Evolutionary conservation across 1,139 yeast genomes (phyloP).

Genomic region (Yamadazyma oceani): DNA sequence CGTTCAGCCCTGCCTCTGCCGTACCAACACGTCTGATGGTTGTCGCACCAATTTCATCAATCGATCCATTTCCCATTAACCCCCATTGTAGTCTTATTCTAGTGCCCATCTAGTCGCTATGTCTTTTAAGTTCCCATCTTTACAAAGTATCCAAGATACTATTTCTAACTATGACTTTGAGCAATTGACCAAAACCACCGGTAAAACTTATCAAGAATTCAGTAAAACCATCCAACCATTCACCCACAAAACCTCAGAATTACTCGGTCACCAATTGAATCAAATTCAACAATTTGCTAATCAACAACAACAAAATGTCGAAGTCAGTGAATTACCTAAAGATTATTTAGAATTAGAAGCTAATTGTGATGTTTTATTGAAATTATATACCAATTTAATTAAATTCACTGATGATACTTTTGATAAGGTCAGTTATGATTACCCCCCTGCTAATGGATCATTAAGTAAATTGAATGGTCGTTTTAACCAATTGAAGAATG

Average conservation of each 20-base stretch:
- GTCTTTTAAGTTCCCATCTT: constrained; percentile 54
- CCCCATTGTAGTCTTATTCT: too few relatives aligned
- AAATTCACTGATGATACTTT: constrained; percentile 59
- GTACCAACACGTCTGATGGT: too few relatives aligned
- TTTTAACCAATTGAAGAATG: constrained; percentile 58
- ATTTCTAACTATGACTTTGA: constrained; percentile 42
- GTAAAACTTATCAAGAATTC: constrained; percentile 43
- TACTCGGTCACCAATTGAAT: constrained; percentile 39
- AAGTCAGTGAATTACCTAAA: constrained; percentile 65
- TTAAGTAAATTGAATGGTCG: constrained; percentile 46
- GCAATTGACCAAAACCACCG: constrained; percentile 39
- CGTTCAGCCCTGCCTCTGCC: too few relatives aligned
- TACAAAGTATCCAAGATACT: constrained; percentile 49
- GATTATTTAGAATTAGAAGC: constrained; percentile 69
- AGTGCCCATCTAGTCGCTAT: constrained; percentile 18
- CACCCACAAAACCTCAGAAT: constrained; percentile 40
- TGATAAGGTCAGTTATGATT: constrained; percentile 67
- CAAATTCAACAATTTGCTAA: constrained; percentile 47
- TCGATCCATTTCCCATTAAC: too few relatives aligned
- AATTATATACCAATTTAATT: constrained; percentile 58
- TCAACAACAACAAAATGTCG: constrained; percentile 26
- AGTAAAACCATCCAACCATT: constrained; percentile 45
- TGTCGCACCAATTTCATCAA: too few relatives aligned
- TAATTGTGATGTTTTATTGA: constrained; percentile 61
- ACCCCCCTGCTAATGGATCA: constrained; percentile 65